phyloP scores from a whole-genome alignment of 257 asterid species.

The Jacaranda mimosifolia region DNA sequence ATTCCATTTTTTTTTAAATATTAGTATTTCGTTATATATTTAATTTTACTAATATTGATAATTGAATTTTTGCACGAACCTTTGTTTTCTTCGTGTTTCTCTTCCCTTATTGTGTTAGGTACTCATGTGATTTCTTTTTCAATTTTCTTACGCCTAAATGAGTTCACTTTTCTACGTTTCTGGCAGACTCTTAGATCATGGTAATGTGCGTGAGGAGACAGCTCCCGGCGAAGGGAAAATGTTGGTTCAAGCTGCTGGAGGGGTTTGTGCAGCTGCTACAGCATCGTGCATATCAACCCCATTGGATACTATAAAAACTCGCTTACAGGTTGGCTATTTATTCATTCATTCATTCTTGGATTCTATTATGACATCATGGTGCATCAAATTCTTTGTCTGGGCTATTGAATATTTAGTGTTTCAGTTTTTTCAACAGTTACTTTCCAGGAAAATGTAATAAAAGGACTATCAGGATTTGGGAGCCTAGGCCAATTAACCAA shows the following conservation, averaged over 20 bases:
- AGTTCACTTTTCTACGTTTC: slow-evolving; percentile 21
- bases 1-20: too few relatives aligned
- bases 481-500: not conserved
- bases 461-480: not conserved
- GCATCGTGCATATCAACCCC: slow-evolving; percentile 95
- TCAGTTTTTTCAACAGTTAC: too few relatives aligned
- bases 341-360: too few relatives aligned
- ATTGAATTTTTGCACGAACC: not conserved
- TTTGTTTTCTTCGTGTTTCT: not conserved
- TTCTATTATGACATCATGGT: too few relatives aligned
- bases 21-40: too few relatives aligned
- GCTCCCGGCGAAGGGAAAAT: slow-evolving; percentile 79
- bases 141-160: not conserved
- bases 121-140: slow-evolving; percentile 8
- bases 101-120: not conserved
- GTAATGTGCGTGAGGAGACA: slow-evolving; percentile 26
- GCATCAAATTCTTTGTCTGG: too few relatives aligned
- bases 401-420: too few relatives aligned
- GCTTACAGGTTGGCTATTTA: too few relatives aligned
- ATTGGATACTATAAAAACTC: slow-evolving; percentile 24
- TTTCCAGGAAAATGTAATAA: too few relatives aligned
- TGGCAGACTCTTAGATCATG: slow-evolving; percentile 68
- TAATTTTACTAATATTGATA: not conserved
- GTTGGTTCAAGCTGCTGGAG: slow-evolving; percentile 94
- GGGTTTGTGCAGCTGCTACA: slow-evolving; percentile 87